These are phyloP conservation scores for Agapanthus africanus DNA, from an alignment of 106 monocot genomes.

Conservation along the genomic window DNA sequence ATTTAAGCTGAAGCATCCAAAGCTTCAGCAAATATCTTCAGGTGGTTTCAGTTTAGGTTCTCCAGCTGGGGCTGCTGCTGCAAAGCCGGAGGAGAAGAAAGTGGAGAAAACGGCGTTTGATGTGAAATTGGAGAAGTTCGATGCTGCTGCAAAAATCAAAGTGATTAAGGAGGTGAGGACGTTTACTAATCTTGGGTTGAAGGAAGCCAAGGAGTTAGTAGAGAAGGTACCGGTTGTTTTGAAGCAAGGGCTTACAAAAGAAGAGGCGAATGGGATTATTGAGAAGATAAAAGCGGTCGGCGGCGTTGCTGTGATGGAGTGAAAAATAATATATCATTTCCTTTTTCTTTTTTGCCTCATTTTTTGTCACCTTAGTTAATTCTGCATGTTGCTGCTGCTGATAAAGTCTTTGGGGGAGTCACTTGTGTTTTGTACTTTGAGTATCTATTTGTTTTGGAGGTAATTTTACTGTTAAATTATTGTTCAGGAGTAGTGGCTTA, in stretches of 20 bases:
- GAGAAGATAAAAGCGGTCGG: slow-evolving; percentile 94
- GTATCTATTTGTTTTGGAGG: no score
- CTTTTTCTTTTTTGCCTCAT: no score
- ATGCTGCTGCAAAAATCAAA: slow-evolving; percentile 82
- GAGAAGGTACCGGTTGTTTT: slow-evolving; percentile 74
- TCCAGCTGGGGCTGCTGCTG: slow-evolving; percentile 22
- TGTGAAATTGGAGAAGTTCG: slow-evolving; percentile 89
- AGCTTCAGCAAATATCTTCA: slow-evolving; percentile 45
- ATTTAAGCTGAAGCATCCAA: slow-evolving; percentile 49
- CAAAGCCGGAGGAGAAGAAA: slow-evolving; percentile 60
- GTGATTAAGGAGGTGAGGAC: slow-evolving; percentile 94
- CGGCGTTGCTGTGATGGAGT: slow-evolving; percentile 92
- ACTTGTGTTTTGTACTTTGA: no score
- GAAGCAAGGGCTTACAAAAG: slow-evolving; percentile 86
- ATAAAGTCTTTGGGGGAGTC: no score
- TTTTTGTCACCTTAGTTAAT: no score
- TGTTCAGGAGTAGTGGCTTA: no score
- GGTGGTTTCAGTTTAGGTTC: slow-evolving; percentile 38
- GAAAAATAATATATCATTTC: no score
- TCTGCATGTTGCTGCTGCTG: no score
- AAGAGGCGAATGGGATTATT: slow-evolving; percentile 74
- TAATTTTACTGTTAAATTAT: no score
- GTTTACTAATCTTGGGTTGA: slow-evolving; percentile 82
- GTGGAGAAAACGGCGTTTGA: slow-evolving; percentile 88
- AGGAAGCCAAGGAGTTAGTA: slow-evolving; percentile 94